A percentile compares a stretch with the other conserved stretches of the same genome.
Evolutionary conservation across 805 yeast species (phyloP).

Genomic region (Sungouiella thailandica): DNA sequence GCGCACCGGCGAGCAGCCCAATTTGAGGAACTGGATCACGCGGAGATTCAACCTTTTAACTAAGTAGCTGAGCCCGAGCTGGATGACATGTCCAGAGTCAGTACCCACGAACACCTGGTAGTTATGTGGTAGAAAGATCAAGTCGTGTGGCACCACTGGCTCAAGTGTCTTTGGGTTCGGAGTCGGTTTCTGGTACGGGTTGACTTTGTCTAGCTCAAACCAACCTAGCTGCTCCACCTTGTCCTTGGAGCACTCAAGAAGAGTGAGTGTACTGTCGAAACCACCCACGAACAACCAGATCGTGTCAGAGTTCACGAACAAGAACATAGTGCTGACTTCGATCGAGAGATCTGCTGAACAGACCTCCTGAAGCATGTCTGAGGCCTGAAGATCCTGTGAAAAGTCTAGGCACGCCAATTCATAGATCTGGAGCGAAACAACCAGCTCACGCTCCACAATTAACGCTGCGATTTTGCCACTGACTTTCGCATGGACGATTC

Average conservation of each 20-base stretch:
- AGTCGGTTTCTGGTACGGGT: background rate
- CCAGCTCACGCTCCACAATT: background rate
- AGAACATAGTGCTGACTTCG: slow-evolving; percentile 2
- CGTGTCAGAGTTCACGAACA: background rate
- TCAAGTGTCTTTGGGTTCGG: background rate
- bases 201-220: background rate
- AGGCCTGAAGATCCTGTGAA: too few species aligned
- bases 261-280: background rate
- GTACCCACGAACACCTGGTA: slow-evolving; percentile 24
- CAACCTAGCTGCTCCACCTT: background rate
- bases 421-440: background rate
- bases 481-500: slow-evolving; percentile 6
- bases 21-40: slow-evolving; percentile 15
- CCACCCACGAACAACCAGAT: slow-evolving; percentile 1
- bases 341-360: background rate
- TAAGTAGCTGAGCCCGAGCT: slow-evolving; percentile 10
- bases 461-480: background rate
- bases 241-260: background rate
- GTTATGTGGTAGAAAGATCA: background rate
- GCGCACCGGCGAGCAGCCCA: slow-evolving; percentile 26
- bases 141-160: slow-evolving; percentile 5
- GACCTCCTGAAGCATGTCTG: background rate
- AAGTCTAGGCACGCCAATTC: too few species aligned
- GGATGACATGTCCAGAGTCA: slow-evolving; percentile 25
- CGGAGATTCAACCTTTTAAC: too few species aligned